A percentile compares a stretch with the other conserved stretches of the same genome.
Conservation (phyloP, 345 rosid genomes). For the Odontarrhena argentea region DNA sequence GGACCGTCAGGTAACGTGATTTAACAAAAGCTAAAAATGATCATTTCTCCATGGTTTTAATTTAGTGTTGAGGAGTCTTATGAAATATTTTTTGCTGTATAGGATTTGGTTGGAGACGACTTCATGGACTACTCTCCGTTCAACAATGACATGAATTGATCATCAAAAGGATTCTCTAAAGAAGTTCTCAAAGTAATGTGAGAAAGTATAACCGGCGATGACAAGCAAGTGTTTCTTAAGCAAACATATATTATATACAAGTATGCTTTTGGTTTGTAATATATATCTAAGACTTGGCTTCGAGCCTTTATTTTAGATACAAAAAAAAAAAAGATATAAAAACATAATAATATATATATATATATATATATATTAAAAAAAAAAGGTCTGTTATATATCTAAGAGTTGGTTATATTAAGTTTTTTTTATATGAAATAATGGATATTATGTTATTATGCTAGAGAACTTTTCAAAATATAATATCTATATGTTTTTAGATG, state of each 20-base stretch:
- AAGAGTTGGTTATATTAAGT: conserved; percentile 19
- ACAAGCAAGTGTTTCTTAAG: not conserved
- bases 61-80: conserved; percentile 1
- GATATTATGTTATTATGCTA: conserved; percentile 3
- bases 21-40: not conserved
- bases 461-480: conserved; percentile 19
- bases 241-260: not conserved
- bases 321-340: too few species aligned
- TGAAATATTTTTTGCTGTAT: not conserved
- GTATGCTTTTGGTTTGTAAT: conserved; percentile 27
- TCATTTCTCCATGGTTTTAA: not conserved
- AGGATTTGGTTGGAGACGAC: conserved; percentile 29
- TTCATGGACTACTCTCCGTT: conserved; percentile 33
- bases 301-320: too few species aligned
- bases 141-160: conserved; percentile 30
- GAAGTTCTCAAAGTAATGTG: conserved; percentile 15
- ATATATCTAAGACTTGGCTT: not conserved
- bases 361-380: too few species aligned
- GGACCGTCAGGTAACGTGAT: conserved; percentile 27
- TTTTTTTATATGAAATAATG: not conserved
- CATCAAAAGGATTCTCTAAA: conserved; percentile 11
- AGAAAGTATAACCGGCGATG: not conserved
- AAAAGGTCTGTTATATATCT: conserved; percentile 1
- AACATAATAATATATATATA: too few species aligned
- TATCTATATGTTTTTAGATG: conserved; percentile 1